Evolutionary conservation across 2,329 filamentous ascomycete species (phyloP), one percentile per base, ranked within the genome.

Genomic region (Fusarium pseudograminearum): DNA sequence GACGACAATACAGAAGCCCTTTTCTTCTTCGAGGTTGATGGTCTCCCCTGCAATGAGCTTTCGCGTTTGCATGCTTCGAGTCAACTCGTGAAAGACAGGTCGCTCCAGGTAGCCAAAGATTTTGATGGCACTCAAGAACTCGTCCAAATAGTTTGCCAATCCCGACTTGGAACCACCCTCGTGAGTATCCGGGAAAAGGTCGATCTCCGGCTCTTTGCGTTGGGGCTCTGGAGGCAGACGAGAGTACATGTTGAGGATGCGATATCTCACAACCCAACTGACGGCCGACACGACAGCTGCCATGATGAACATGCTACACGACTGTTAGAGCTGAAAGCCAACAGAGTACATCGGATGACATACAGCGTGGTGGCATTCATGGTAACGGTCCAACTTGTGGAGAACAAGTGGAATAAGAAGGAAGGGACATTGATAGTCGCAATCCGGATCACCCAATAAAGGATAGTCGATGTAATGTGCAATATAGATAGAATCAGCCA

Each of bases 311-410:
- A 97, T 89, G 48, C 90, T 92, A 45, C 45, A 38, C 3, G 22
- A 42, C 20, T 22, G 56, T 74, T 59, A 74, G 70, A 48, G 56
- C 24, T 51, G 38, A 42, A 52, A 12, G 34, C 47, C 36, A 14
- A 26, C 50, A 28, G 46, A 52, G 52, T 38, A 48, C 47, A 50
- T 47, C 41, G 55, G 50, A 47, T 58, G 68, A 62, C 90, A 77
- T 89, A 97, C 90, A 99, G 81, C 20, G 96, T 99, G 22, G 95
- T 98, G 73, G 96, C 95, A 78, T 98, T 98, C 94, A 99, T 97
- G 14, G 96, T 99, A 76, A 99, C 93, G 1, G 96, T 99, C 83
- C 97, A 84, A 79, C 93, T 98, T 69, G 93, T 95, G 8, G 94
- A 97, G 76, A 97, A 93, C 67, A 97, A 84, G 8, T 90, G 92